These are phyloP conservation scores for Cyphellophora attinorum DNA, from an alignment of 2,329 filamentous ascomycete species.

Conservation along the genomic window DNA sequence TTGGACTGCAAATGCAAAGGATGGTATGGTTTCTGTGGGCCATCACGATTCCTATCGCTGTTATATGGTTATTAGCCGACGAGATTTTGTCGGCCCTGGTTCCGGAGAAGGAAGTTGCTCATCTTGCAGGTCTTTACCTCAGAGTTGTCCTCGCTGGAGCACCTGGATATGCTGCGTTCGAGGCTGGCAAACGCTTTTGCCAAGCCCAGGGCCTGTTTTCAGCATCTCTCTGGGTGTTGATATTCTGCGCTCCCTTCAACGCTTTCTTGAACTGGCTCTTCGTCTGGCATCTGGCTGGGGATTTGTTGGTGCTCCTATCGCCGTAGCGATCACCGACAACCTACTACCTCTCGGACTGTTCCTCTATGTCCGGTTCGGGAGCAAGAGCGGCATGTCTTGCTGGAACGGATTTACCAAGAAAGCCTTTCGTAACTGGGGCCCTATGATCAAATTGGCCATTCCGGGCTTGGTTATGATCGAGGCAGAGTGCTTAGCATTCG, in stretches of 20 bases:
- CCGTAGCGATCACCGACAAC: slow-evolving; percentile 65
- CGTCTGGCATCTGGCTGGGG: slow-evolving; percentile 61
- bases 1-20: slow-evolving; percentile 70
- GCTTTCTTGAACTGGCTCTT: slow-evolving; percentile 71
- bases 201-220: slow-evolving; percentile 83
- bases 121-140: slow-evolving; percentile 64
- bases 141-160: slow-evolving; percentile 60
- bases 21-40: slow-evolving; percentile 70
- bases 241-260: slow-evolving; percentile 75
- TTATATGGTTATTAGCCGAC: slow-evolving; percentile 62
- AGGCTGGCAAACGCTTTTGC: slow-evolving; percentile 73
- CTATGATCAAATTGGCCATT: slow-evolving; percentile 78
- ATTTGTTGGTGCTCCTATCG: slow-evolving; percentile 72
- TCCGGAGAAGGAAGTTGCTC: slow-evolving; percentile 61
- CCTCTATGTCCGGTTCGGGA: slow-evolving; percentile 60
- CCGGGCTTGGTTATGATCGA: slow-evolving; percentile 91
- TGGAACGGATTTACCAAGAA: slow-evolving; percentile 70
- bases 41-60: slow-evolving; percentile 61
- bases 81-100: slow-evolving; percentile 57
- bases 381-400: slow-evolving; percentile 53
- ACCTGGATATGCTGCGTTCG: slow-evolving; percentile 67
- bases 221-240: slow-evolving; percentile 70
- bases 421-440: slow-evolving; percentile 64
- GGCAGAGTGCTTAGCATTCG: slow-evolving; percentile 88
- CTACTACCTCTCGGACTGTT: slow-evolving; percentile 64